A percentile compares a stretch with the other conserved stretches of the same genome.
Conservation (phyloP, 2,329 filamentous ascomycete genomes). For the Cladosporium austrohemisphaericum region DNA sequence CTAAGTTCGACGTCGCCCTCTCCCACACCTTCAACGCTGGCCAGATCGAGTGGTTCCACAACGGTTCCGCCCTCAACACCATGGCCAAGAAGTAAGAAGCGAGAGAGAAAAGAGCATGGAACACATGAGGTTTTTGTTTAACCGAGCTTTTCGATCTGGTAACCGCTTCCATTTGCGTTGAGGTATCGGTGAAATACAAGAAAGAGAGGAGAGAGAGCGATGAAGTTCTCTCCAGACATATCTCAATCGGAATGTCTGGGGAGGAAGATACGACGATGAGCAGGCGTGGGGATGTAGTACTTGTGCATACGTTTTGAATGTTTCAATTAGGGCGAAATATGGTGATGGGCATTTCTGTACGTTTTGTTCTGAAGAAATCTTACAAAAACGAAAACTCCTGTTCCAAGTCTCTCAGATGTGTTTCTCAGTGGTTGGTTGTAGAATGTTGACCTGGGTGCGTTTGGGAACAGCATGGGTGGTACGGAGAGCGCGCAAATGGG, state of each 20-base stretch:
- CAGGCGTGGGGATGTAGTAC: conserved; percentile 10
- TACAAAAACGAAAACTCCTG: too few species aligned
- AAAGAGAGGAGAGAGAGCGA: neutral
- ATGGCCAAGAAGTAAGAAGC: conserved; percentile 71
- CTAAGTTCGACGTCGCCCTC: conserved; percentile 76
- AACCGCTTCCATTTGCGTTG: conserved; percentile 1
- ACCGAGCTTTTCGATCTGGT: neutral
- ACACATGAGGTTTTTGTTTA: neutral
- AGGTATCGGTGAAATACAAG: neutral
- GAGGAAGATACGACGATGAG: conserved; percentile 10
- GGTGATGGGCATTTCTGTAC: conserved; percentile 10
- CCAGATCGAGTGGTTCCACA: conserved; percentile 99
- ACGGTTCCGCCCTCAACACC: conserved; percentile 94
- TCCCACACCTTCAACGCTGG: conserved; percentile 96
- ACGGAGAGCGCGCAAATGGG: too few species aligned
- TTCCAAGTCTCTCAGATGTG: too few species aligned
- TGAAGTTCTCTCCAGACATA: too few species aligned
- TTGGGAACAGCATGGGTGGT: too few species aligned
- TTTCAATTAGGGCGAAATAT: conserved; percentile 3
- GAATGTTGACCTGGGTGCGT: too few species aligned
- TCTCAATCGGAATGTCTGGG: conserved; percentile 13
- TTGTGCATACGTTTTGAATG: conserved; percentile 8
- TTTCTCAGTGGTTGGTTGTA: too few species aligned
- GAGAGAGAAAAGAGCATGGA: conserved; percentile 12
- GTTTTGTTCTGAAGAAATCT: conserved; percentile 5